Evolutionary conservation across 768 basidiomycete species (phyloP).

Genomic region (Suillus decipiens): DNA sequence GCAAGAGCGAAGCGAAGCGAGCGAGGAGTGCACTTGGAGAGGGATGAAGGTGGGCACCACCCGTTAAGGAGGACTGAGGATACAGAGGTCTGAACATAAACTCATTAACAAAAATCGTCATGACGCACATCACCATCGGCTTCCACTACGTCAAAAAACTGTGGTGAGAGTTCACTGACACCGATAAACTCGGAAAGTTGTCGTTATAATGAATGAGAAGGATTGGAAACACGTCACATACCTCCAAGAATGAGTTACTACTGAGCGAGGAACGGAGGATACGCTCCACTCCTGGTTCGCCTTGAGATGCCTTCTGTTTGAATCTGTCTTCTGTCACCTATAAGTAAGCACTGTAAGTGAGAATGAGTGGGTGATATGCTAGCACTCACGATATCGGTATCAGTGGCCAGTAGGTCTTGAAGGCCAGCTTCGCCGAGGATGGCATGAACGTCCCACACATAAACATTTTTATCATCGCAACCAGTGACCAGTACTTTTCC

Average conservation of each 20-base stretch:
- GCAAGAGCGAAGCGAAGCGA: neutral
- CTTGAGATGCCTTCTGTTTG: no score
- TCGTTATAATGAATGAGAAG: neutral
- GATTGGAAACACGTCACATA: neutral
- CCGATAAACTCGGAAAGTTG: neutral
- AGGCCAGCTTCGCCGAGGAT: neutral
- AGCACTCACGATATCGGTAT: neutral
- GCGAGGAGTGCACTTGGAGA: neutral
- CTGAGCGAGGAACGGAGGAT: neutral
- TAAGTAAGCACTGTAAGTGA: neutral
- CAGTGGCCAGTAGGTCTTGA: neutral
- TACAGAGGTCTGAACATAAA: no score
- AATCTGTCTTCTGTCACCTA: no score
- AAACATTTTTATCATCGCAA: neutral
- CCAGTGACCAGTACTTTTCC: neutral
- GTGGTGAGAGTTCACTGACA: neutral
- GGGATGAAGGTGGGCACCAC: neutral
- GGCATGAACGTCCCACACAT: neutral
- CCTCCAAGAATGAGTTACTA: neutral
- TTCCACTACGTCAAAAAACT: neutral
- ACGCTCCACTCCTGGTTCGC: no score
- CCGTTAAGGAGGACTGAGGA: neutral
- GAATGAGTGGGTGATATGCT: neutral
- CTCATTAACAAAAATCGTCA: no score
- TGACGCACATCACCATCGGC: no score